Evolutionary conservation across 306 rosid species (phyloP), one percentile per base, ranked within the genome.

Genomic region (Cajanus cajan): DNA sequence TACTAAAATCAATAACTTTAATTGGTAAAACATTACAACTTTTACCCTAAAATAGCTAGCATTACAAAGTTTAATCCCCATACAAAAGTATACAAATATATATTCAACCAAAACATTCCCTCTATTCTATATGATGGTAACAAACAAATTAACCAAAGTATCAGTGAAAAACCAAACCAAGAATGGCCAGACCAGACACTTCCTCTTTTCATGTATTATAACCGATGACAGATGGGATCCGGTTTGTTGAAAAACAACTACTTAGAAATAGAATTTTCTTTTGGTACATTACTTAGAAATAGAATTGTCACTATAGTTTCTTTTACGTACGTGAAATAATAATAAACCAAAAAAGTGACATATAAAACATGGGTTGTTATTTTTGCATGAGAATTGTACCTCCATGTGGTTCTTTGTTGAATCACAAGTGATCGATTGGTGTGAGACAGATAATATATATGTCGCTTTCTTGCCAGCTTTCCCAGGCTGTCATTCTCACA

Each of bases 381-480:
- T 34, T 3, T n/a, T 16, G 25, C 45, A 63, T 8, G 4, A 8
- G 68, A 36, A 61, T 2, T n/a, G 45, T 25, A 33, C 45, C 69
- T 34, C 69, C 5, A 62, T 33, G 16, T 2, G 9, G 41, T 13
- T 61, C 4, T 0, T 33, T 1, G 16, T n/a, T 34, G 69, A 63
- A 33, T 34, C 15, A 36, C 31, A 65, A 9, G 16, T 36, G 31
- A 65, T n/a, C n/a, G n/a, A n/a, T 16, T 18, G 16, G 14, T 16
- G 48, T 4, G 34, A 40, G 18, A 24, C 24, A 15, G 55, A 21
- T 36, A n/a, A n/a, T n/a, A n/a, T 2, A 5, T 0, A 4, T 6
- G 68, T 67, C 68, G 7, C 34, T 78, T 78, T 67, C 75, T 78
- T 67, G 36, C 40, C 75, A 51, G 72, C 71, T 62, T 67, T 76